A percentile compares a stretch with the other conserved stretches of the same genome.
phyloP scores from a whole-genome alignment of 2,329 filamentous ascomycete genomes.

The Ophiostoma populinum region DNA sequence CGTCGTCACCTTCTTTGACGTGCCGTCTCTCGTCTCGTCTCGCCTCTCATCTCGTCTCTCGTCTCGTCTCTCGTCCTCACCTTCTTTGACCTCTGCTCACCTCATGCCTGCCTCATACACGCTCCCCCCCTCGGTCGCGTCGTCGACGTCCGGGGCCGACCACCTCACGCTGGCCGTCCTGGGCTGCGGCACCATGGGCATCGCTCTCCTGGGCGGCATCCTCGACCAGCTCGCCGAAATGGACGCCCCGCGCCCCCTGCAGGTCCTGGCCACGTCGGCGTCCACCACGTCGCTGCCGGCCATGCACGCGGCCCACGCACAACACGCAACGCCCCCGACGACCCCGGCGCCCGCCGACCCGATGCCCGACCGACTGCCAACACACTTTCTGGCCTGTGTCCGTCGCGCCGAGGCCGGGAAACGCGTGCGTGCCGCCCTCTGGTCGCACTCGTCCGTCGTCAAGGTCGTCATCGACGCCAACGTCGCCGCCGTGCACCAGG shows the following conservation, averaged over 20 bases:
- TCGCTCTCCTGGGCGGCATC: slow-evolving; percentile 68
- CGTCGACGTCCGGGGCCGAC: slow-evolving; percentile 3
- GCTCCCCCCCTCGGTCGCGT: slow-evolving; percentile 1
- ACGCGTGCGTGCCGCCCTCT: slow-evolving; percentile 48
- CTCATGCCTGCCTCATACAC: slow-evolving; percentile 5
- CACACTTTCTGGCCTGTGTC: slow-evolving; percentile 68
- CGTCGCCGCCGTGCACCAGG: slow-evolving; percentile 44
- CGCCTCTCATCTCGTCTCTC: not conserved
- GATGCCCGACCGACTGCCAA: slow-evolving; percentile 43
- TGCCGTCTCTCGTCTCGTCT: too few relatives aligned
- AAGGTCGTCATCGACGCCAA: slow-evolving; percentile 58
- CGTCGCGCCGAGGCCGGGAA: slow-evolving; percentile 51
- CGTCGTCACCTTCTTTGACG: too few relatives aligned
- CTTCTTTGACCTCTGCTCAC: too few relatives aligned
- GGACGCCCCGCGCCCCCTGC: slow-evolving; percentile 28
- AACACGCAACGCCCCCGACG: slow-evolving; percentile 19
- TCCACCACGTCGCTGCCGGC: slow-evolving; percentile 5
- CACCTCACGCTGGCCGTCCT: slow-evolving; percentile 58
- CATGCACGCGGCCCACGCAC: slow-evolving; percentile 1
- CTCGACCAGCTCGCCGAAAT: slow-evolving; percentile 48
- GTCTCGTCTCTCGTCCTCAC: not conserved
- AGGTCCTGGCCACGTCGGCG: slow-evolving; percentile 23
- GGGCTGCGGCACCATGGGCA: slow-evolving; percentile 75
- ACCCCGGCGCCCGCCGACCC: slow-evolving; percentile 27
- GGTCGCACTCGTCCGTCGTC: slow-evolving; percentile 42